Base-by-base conservation (phyloP, 2,329 filamentous ascomycete genomes). In the Cladosporium sphaerospermum region DNA sequence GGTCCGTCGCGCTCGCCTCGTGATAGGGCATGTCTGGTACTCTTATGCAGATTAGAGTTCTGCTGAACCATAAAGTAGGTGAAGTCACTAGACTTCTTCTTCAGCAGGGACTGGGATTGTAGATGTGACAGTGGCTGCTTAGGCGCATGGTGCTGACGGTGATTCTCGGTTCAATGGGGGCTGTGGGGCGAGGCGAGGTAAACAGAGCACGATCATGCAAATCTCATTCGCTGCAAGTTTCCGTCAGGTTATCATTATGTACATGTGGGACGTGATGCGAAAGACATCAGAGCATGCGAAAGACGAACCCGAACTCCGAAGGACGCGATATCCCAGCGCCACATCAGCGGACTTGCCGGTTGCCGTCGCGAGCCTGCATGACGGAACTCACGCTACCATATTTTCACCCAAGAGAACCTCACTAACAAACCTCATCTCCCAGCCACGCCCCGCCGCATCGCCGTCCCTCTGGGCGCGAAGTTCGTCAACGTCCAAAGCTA, bases 381-480 rank as follows among this genome's bases (percentile, higher is more conserved):
- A 11, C 14, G 11, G 10, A 18, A 2, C 4, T 45, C 41, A 50
- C 23, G 23, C 23, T 28, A 28, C 23, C 46, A 51, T 45, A 2
- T 31, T 42, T 34, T 57, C 58, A 9, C 59, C 55, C 45, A 64
- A 42, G 13, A 64, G 41, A n/a, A 62, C 41, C 16, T 42, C 47
- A 5, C 55, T 44, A 9, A 63, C 41, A 32, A 62, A 61, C 42
- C 53, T 60, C 56, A 63, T 43, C 33, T 64, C 61, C 62, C 62
- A 64, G 2, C 16, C 47, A 4, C 11, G 23, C 2, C 39, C 32
- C 1, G 41, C 31, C 5, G 41, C 54, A 10, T 52, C 56, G 16
- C 32, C 56, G 42, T 63, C 60, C 9, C 56, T 34, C n/a, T 45
- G 56, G 4, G 28, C 28, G 41, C 52, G 19, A 41, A 63, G 31